These are phyloP conservation scores for Blastomyces gilchristii DNA, from an alignment of 2,329 filamentous ascomycete genomes.

Conservation along the genomic window DNA sequence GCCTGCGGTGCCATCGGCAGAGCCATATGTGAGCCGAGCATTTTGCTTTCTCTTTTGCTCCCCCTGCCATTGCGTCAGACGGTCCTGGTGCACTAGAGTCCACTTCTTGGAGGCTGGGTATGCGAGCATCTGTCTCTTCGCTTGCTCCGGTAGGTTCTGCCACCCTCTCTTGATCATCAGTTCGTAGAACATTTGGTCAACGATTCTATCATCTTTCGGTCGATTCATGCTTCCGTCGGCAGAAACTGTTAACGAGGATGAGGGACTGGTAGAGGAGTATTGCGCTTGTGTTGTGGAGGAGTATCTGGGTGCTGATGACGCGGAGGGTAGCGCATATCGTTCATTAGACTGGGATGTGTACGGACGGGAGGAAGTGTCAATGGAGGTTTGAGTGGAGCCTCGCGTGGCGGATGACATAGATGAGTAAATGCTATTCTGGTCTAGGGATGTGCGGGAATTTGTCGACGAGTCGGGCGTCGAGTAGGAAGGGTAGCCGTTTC, in stretches of 20 bases:
- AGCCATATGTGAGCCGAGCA: constrained; percentile 59
- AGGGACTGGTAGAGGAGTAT: constrained; percentile 37
- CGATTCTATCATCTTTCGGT: constrained; percentile 53
- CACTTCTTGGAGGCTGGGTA: constrained; percentile 94
- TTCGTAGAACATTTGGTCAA: constrained; percentile 83
- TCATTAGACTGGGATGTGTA: constrained; percentile 31
- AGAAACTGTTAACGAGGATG: constrained; percentile 33
- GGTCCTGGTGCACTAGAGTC: constrained; percentile 92
- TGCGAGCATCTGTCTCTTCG: constrained; percentile 87
- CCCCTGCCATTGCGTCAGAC: constrained; percentile 83
- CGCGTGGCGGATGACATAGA: constrained; percentile 49
- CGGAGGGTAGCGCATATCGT: constrained; percentile 22
- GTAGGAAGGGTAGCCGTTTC: constrained; percentile 50
- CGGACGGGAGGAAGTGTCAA: constrained; percentile 42
- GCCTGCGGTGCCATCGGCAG: constrained; percentile 52
- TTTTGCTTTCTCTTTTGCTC: constrained; percentile 81
- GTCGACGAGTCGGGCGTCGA: constrained; percentile 43
- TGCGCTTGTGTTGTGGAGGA: constrained; percentile 33
- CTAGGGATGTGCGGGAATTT: constrained; percentile 49
- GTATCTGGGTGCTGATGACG: constrained; percentile 30
- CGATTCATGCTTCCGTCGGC: constrained; percentile 19
- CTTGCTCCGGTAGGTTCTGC: constrained; percentile 93
- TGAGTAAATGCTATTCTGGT: constrained; percentile 56
- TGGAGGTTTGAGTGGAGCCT: constrained; percentile 46
- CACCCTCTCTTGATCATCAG: constrained; percentile 97